Evolutionary conservation across 2,329 filamentous ascomycete species (phyloP).

Genomic region (Xylariomycetidae sp.): DNA sequence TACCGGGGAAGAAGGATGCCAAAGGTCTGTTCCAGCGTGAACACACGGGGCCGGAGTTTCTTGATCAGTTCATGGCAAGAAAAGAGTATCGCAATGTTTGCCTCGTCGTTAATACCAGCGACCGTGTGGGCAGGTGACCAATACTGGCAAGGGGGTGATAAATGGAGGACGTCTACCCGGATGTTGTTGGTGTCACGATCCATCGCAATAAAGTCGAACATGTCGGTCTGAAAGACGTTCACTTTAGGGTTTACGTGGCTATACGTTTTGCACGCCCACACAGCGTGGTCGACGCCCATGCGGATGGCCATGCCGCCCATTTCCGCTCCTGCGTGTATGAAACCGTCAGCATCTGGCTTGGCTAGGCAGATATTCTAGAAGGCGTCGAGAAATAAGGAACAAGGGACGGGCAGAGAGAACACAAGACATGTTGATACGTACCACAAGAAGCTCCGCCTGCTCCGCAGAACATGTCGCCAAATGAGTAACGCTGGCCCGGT

Average conservation of each 20-base stretch:
- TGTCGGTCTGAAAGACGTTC: constrained; percentile 50
- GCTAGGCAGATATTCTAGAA: too few species aligned
- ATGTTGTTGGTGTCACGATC: too few species aligned
- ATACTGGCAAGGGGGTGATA: constrained; percentile 74
- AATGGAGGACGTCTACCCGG: constrained; percentile 63
- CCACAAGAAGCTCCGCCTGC: constrained; percentile 57
- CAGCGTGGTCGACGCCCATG: constrained; percentile 61
- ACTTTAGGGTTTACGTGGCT: constrained; percentile 54
- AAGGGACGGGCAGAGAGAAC: too few species aligned
- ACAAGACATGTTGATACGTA: constrained; percentile 48
- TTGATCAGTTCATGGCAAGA: constrained; percentile 51
- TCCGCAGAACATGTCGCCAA: constrained; percentile 60
- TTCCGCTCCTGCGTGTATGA: too few species aligned
- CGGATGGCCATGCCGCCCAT: too few species aligned
- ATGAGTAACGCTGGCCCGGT: constrained; percentile 43
- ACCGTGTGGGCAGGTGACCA: constrained; percentile 70
- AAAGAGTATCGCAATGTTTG: constrained; percentile 59
- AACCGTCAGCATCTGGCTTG: too few species aligned
- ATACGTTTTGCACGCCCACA: constrained; percentile 48
- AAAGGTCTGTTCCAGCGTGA: constrained; percentile 76
- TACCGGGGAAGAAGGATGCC: constrained; percentile 56
- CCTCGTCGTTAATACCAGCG: constrained; percentile 54
- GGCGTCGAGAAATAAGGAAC: too few species aligned
- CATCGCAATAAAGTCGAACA: too few species aligned
- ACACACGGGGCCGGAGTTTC: constrained; percentile 58